Evolutionary conservation across 2,329 filamentous ascomycete species (phyloP), one percentile per base, ranked within the genome.

Genomic region (Trichoderma endophyticum): DNA sequence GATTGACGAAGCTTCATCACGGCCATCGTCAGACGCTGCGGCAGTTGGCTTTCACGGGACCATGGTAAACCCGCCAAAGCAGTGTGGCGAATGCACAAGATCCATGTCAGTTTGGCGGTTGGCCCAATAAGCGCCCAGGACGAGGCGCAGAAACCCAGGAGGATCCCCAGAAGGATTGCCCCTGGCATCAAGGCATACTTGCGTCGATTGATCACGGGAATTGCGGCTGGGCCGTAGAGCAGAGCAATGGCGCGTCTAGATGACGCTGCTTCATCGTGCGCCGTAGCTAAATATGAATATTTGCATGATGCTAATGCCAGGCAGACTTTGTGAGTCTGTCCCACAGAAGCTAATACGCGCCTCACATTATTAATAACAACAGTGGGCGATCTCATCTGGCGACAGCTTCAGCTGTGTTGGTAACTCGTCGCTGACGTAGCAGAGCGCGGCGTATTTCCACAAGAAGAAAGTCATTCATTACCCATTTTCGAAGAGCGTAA

Each of bases 131-230:
- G 66, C 66, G 66, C 66, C 57, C n/a, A n/a, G 28, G 57, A 70
- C 66, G 66, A 70, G 66, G 66, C 57, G 66, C 66, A 70, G 66
- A 61, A 21, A 51, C n/a, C 48, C 57, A 70, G 66, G 66, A 70
- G 66, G 66, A 70, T 70, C 66, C 28, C 21, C 60, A n/a, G 66
- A 70, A 70, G 66, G 66, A 70, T 70, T 70, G 14, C 66, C 66
- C 66, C 66, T 70, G 66, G 66, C 66, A 70, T 70, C 66, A 70
- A 70, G 66, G 66, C 66, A 70, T 70, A 70, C 57, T 70, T 48
- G n/a, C 15, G 30, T 26, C 39, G 56, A 54, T 62, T 61, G 66
- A 51, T 70, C 66, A 70, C 57, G 66, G 57, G 66, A 61, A 54
- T 70, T 43, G 66, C 39, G 39, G 66, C 66, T 70, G 57, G 57